These are phyloP conservation scores for Penicillium decumbens DNA, from an alignment of 2,329 filamentous ascomycete species.

Conservation along the genomic window DNA sequence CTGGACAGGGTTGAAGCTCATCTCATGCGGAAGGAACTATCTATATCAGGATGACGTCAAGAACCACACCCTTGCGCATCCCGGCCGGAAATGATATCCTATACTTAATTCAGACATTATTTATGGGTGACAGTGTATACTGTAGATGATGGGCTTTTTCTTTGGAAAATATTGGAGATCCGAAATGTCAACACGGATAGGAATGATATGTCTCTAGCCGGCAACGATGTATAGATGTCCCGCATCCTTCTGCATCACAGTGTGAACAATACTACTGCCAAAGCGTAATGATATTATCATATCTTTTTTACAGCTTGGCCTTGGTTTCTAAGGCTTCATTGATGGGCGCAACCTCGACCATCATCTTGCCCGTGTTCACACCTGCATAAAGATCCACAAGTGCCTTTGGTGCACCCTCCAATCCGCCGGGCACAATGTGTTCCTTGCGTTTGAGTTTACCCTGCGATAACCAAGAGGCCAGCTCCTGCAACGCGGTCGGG, in stretches of 20 bases:
- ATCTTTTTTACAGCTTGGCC: slow-evolving; percentile 39
- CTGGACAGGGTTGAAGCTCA: background rate
- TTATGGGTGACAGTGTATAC: too few species aligned
- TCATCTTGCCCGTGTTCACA: slow-evolving; percentile 64
- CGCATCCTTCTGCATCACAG: background rate
- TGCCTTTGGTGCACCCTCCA: slow-evolving; percentile 59
- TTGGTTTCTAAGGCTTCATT: slow-evolving; percentile 32
- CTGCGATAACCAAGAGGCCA: slow-evolving; percentile 64
- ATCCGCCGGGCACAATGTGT: slow-evolving; percentile 65
- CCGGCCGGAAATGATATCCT: too few species aligned
- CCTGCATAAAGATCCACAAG: slow-evolving; percentile 63
- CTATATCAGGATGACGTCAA: slow-evolving; percentile 2
- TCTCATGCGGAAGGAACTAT: background rate
- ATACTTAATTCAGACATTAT: too few species aligned
- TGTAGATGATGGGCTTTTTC: background rate
- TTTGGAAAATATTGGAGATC: background rate
- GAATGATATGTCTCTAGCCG: background rate
- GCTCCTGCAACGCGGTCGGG: slow-evolving; percentile 54
- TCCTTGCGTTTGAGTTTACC: slow-evolving; percentile 69
- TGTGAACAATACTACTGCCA: too few species aligned
- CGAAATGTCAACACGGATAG: background rate
- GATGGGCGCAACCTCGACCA: slow-evolving; percentile 43
- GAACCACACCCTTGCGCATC: background rate
- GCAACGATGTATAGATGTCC: background rate
- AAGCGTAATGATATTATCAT: background rate